A percentile compares a stretch with the other conserved stretches of the same genome.
Conservation (phyloP, 164 flowering plant species). For the Vitis cinerea region DNA sequence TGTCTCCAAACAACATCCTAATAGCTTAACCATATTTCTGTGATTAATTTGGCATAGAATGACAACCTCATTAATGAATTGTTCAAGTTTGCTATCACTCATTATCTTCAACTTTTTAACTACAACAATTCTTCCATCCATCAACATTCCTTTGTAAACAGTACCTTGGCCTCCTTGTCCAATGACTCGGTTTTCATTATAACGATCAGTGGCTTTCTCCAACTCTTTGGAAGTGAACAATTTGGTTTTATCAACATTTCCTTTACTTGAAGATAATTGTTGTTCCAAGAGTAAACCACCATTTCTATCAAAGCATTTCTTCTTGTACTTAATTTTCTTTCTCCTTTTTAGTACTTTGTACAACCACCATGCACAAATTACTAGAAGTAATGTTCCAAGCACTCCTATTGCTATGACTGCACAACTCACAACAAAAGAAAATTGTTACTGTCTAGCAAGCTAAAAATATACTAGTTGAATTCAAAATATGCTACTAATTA, state of each 20-base stretch:
- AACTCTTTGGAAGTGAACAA: conserved; percentile 3
- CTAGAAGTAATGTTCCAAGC: background rate
- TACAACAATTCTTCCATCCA: conserved; percentile 19
- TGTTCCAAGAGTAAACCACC: background rate
- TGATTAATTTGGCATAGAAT: conserved; percentile 22
- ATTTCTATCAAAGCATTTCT: background rate
- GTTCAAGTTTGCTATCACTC: conserved; percentile 5
- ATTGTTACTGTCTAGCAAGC: too few species aligned
- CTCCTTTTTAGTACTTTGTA: background rate
- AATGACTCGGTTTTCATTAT: background rate
- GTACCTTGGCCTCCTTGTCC: conserved; percentile 17
- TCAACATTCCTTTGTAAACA: conserved; percentile 17
- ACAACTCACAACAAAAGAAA: too few species aligned
- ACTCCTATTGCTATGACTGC: background rate
- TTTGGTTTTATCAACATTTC: conserved; percentile 1
- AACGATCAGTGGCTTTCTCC: conserved; percentile 8
- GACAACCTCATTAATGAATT: conserved; percentile 26
- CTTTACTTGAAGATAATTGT: background rate
- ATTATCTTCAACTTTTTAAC: conserved; percentile 17
- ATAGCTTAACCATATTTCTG: conserved; percentile 16
- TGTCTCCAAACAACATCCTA: conserved; percentile 18
- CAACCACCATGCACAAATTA: background rate
- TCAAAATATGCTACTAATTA: too few species aligned
- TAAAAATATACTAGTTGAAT: too few species aligned
- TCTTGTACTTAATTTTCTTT: background rate